These are phyloP conservation scores for Aegle marmelos DNA, from an alignment of 345 rosid species.

Conservation along the genomic window DNA sequence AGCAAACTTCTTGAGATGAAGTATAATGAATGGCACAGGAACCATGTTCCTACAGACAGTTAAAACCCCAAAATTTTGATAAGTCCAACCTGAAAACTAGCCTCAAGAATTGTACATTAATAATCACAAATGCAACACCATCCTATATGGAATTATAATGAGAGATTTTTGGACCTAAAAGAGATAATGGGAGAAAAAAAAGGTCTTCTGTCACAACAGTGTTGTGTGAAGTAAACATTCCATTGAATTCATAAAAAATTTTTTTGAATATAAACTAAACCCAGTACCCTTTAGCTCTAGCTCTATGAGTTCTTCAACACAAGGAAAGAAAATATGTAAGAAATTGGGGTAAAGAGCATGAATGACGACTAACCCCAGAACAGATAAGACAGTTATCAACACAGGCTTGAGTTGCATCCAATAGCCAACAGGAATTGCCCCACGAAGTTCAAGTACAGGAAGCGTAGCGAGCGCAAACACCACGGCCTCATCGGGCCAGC, in stretches of 20 bases:
- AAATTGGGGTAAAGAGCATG: background rate
- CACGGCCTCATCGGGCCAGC: constrained; percentile 84
- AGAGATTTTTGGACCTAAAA: background rate
- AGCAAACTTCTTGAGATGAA: constrained; percentile 65
- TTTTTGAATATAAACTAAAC: background rate
- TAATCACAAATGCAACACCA: background rate
- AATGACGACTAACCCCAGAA: constrained; percentile 64
- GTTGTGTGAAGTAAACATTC: background rate
- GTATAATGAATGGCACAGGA: constrained; percentile 89
- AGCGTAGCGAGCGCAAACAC: constrained; percentile 91
- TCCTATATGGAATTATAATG: background rate
- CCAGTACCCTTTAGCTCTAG: too few relatives aligned
- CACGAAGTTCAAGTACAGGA: constrained; percentile 89
- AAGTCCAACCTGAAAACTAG: background rate
- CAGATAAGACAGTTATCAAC: constrained; percentile 49
- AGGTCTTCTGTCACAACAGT: background rate
- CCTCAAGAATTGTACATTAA: background rate
- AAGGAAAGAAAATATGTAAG: background rate
- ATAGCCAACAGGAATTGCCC: constrained; percentile 95
- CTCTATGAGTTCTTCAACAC: background rate
- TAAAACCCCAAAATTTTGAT: constrained; percentile 10
- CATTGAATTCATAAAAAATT: background rate
- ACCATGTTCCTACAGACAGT: constrained; percentile 80
- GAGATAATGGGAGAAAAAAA: background rate
- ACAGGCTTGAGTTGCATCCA: constrained; percentile 88